A percentile compares a stretch with the other conserved stretches of the same genome.
Evolutionary conservation across 192 early-diverging fungal species (phyloP).

Genomic region (Backusella morwellensis): DNA sequence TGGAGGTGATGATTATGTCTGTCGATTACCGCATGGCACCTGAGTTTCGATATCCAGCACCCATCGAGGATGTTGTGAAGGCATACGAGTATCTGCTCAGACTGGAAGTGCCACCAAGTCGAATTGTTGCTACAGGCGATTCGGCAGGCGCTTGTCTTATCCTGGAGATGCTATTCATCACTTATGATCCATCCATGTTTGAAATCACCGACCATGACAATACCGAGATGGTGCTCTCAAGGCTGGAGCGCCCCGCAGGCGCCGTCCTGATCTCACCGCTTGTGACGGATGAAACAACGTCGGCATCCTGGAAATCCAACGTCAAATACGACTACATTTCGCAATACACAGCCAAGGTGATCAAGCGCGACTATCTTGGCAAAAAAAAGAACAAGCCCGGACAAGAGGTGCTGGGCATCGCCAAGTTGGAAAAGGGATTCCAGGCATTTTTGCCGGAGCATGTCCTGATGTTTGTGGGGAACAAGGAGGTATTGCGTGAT

Average conservation of each 20-base stretch:
- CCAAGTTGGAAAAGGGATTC: conserved; percentile 29
- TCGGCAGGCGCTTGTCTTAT: conserved; percentile 23
- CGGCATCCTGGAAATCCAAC: conserved; percentile 31
- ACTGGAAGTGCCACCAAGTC: conserved; percentile 10
- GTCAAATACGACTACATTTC: conserved; percentile 34
- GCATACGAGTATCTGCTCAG: conserved; percentile 30
- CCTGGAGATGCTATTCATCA: conserved; percentile 33
- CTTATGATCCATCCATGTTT: conserved; percentile 34
- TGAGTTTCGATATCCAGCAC: conserved; percentile 30
- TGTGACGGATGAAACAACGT: conserved; percentile 31
- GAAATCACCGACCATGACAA: conserved; percentile 25
- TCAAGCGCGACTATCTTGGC: conserved; percentile 30
- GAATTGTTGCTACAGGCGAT: conserved; percentile 31
- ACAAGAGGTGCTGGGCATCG: conserved; percentile 21
- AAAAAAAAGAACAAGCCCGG: background rate
- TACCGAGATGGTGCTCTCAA: background rate
- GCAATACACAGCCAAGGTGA: conserved; percentile 31
- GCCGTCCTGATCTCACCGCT: conserved; percentile 35
- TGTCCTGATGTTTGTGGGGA: conserved; percentile 25
- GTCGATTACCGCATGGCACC: conserved; percentile 34
- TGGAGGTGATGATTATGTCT: conserved; percentile 34
- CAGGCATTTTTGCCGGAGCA: conserved; percentile 19
- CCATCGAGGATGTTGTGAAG: conserved; percentile 28
- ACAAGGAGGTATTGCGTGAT: conserved; percentile 33
- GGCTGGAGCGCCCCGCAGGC: conserved; percentile 31